phyloP scores from a whole-genome alignment of 2,329 filamentous ascomycete species.

The Zopfia rhizophila region DNA sequence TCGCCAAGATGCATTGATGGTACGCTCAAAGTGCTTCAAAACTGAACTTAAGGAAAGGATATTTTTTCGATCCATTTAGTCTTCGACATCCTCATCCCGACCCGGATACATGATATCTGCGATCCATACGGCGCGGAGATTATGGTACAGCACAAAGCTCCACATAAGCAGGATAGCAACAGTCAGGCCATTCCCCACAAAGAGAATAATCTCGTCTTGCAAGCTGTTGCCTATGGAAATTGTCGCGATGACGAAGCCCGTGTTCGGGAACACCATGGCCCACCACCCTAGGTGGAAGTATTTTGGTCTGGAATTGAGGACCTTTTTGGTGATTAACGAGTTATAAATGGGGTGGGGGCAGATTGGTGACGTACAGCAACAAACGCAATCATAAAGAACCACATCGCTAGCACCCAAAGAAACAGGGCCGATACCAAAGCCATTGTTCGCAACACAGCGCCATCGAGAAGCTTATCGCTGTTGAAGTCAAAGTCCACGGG shows the following conservation, averaged over 20 bases:
- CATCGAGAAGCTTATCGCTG: conserved; percentile 59
- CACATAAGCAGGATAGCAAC: conserved; percentile 64
- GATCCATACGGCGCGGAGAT: conserved; percentile 62
- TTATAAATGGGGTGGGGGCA: conserved; percentile 49
- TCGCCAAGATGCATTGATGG: too few species aligned
- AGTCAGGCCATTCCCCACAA: conserved; percentile 60
- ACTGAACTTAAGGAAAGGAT: too few species aligned
- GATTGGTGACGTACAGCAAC: conserved; percentile 50
- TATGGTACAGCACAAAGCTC: conserved; percentile 63
- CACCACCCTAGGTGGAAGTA: conserved; percentile 73
- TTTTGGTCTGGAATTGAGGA: conserved; percentile 43
- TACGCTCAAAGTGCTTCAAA: too few species aligned
- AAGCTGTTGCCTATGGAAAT: conserved; percentile 52
- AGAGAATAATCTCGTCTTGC: conserved; percentile 47
- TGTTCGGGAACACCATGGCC: conserved; percentile 63
- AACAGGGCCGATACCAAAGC: conserved; percentile 64
- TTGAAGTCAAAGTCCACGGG: conserved; percentile 59
- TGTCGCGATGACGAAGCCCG: conserved; percentile 56
- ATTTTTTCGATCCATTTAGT: too few species aligned
- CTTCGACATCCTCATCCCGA: conserved; percentile 66
- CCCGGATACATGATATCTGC: conserved; percentile 68
- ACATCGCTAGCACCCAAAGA: conserved; percentile 71
- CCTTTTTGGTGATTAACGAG: too few species aligned
- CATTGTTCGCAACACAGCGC: conserved; percentile 54
- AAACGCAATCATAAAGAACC: conserved; percentile 63